Percentiles rank a stretch among this genome's conserved stretches.
phyloP scores from a whole-genome alignment of 2,329 filamentous ascomycete genomes.

The Xylaria sp. region DNA sequence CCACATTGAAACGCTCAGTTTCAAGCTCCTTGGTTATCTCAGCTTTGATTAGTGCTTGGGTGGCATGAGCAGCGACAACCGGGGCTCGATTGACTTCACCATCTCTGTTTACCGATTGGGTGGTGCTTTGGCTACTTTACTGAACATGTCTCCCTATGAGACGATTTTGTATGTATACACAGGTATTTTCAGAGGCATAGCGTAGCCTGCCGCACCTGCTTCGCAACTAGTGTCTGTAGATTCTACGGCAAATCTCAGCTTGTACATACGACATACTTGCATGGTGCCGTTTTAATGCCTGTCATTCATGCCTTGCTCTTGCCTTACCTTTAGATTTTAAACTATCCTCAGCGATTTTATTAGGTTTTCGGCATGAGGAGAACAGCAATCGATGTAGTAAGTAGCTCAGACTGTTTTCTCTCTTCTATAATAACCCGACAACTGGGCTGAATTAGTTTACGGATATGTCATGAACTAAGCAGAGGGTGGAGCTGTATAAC shows the following conservation, averaged over 20 bases:
- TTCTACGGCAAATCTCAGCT: conserved; percentile 29
- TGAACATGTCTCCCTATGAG: conserved; percentile 12
- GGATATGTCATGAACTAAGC: background rate
- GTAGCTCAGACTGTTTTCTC: too few species aligned
- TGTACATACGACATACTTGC: conserved; percentile 30
- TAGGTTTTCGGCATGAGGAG: background rate
- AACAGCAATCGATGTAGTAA: too few species aligned
- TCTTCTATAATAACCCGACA: background rate
- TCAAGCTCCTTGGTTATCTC: conserved; percentile 6
- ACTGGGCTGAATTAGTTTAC: background rate
- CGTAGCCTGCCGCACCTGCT: conserved; percentile 9
- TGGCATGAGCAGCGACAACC: conserved; percentile 1
- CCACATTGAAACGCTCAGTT: conserved; percentile 11
- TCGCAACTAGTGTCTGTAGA: conserved; percentile 16
- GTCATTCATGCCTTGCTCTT: background rate
- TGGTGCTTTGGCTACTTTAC: conserved; percentile 23
- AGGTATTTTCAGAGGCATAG: conserved; percentile 23
- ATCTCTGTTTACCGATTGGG: conserved; percentile 21
- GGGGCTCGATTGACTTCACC: background rate
- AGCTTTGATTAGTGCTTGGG: conserved; percentile 10
- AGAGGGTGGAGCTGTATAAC: background rate
- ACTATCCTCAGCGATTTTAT: background rate
- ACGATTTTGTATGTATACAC: conserved; percentile 34
- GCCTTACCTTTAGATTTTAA: background rate
- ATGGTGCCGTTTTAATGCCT: background rate